phyloP scores from a whole-genome alignment of 345 rosid species.

The Mercurialis annua region DNA sequence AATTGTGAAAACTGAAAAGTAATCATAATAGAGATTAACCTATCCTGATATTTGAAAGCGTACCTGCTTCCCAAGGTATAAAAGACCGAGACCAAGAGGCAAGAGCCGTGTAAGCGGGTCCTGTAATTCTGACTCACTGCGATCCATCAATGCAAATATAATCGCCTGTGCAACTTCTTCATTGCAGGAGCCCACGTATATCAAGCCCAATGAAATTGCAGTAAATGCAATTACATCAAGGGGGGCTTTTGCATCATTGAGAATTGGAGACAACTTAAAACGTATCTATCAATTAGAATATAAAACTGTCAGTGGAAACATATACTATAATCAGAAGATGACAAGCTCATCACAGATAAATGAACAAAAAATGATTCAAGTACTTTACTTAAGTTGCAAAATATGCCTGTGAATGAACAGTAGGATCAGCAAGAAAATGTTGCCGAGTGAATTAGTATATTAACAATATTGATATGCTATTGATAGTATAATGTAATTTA shows the following conservation, averaged over 20 bases:
- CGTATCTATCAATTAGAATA: constrained; percentile 51
- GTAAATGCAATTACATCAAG: constrained; percentile 88
- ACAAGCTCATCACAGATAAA: neutral
- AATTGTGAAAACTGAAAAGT: neutral
- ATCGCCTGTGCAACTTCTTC: constrained; percentile 95
- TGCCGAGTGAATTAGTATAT: no score
- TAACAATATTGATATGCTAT: no score
- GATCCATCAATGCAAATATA: constrained; percentile 78
- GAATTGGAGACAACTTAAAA: constrained; percentile 53
- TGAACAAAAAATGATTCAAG: neutral
- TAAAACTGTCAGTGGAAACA: neutral
- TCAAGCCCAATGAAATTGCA: constrained; percentile 84
- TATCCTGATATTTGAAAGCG: neutral
- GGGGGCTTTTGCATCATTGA: constrained; percentile 63
- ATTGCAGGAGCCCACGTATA: constrained; percentile 91
- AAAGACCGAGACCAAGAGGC: constrained; percentile 93
- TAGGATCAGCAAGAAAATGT: neutral
- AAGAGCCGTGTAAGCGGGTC: constrained; percentile 80
- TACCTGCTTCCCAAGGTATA: constrained; percentile 98
- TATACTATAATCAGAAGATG: neutral
- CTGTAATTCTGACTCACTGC: constrained; percentile 73
- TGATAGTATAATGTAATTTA: neutral
- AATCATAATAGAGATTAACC: constrained; percentile 3
- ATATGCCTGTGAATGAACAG: neutral
- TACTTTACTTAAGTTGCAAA: neutral